phyloP scores from a whole-genome alignment of 805 yeast species.

The Priceomyces melissophilus region DNA sequence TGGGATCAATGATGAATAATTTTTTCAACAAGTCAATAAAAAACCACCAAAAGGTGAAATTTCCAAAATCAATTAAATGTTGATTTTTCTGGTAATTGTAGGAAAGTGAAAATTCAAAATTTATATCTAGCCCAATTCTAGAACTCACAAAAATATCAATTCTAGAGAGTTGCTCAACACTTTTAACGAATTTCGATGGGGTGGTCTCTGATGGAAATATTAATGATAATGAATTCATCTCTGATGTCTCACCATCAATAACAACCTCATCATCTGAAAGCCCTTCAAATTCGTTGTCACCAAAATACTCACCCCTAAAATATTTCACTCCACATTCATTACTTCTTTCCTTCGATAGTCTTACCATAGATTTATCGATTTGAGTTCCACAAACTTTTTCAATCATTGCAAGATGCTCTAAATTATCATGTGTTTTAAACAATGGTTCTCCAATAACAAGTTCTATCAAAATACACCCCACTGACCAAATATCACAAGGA shows the following conservation, averaged over 20 bases:
- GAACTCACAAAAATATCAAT: conserved; percentile 44
- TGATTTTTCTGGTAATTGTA: conserved; percentile 36
- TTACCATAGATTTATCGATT: conserved; percentile 45
- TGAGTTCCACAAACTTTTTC: conserved; percentile 65
- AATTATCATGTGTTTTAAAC: conserved; percentile 90
- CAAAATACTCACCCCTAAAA: conserved; percentile 26
- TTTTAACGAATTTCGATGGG: conserved; percentile 33
- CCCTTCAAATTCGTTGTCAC: conserved; percentile 9
- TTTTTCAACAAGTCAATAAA: conserved; percentile 48
- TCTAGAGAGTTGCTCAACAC: conserved; percentile 39
- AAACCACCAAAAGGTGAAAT: conserved; percentile 79
- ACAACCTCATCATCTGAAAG: conserved; percentile 21
- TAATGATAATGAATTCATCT: conserved; percentile 23
- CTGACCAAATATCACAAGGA: conserved; percentile 96
- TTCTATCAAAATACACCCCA: conserved; percentile 92
- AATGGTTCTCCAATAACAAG: conserved; percentile 90
- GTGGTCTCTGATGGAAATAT: conserved; percentile 39
- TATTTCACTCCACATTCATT: conserved; percentile 41
- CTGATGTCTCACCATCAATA: conserved; percentile 28
- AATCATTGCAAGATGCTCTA: conserved; percentile 94
- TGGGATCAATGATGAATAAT: conserved; percentile 37
- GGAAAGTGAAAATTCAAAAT: conserved; percentile 37
- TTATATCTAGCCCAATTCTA: conserved; percentile 36
- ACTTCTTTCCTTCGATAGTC: conserved; percentile 27
- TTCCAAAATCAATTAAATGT: conserved; percentile 49